A percentile compares a stretch with the other conserved stretches of the same genome.
Evolutionary conservation across 1,139 yeast genomes (phyloP).

Genomic region (Candida smagusa): DNA sequence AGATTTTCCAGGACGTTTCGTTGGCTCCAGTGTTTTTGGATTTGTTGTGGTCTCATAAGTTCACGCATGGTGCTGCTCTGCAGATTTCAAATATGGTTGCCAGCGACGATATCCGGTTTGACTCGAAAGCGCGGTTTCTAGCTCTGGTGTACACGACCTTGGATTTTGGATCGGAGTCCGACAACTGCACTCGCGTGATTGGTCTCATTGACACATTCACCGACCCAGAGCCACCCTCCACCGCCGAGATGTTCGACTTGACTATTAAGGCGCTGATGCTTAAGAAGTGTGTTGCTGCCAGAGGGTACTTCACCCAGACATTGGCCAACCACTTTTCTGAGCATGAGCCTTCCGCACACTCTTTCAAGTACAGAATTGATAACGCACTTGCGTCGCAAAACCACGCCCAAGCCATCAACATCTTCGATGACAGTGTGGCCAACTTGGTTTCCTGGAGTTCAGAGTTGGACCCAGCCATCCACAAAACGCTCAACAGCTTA

Average conservation of each 20-base stretch:
- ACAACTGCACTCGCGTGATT: background rate
- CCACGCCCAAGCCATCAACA: slow-evolving; percentile 21
- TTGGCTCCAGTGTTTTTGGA: slow-evolving; percentile 19
- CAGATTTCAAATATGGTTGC: slow-evolving; percentile 17
- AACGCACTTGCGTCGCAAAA: slow-evolving; percentile 22
- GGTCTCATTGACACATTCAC: background rate
- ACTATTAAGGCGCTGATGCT: slow-evolving; percentile 19
- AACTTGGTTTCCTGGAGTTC: slow-evolving; percentile 29
- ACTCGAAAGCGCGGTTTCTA: slow-evolving; percentile 19
- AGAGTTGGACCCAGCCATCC: slow-evolving; percentile 27
- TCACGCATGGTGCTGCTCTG: slow-evolving; percentile 7
- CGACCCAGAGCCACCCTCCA: background rate
- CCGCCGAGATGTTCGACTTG: slow-evolving; percentile 13
- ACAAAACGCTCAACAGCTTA: slow-evolving; percentile 32
- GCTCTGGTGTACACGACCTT: slow-evolving; percentile 12
- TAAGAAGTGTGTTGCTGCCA: slow-evolving; percentile 15
- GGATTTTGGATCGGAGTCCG: background rate
- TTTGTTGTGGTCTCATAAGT: slow-evolving; percentile 12
- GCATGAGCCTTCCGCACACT: slow-evolving; percentile 20
- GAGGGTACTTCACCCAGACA: slow-evolving; percentile 17
- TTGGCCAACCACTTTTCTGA: slow-evolving; percentile 14
- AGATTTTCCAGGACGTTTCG: slow-evolving; percentile 23
- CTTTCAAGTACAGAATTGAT: slow-evolving; percentile 31
- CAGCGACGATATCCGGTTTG: slow-evolving; percentile 23
- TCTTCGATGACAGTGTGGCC: slow-evolving; percentile 33